A percentile compares a stretch with the other conserved stretches of the same genome.
These are phyloP conservation scores for Ceratocystis papillata DNA, from an alignment of 2,329 filamentous ascomycete species.

Conservation along the genomic window DNA sequence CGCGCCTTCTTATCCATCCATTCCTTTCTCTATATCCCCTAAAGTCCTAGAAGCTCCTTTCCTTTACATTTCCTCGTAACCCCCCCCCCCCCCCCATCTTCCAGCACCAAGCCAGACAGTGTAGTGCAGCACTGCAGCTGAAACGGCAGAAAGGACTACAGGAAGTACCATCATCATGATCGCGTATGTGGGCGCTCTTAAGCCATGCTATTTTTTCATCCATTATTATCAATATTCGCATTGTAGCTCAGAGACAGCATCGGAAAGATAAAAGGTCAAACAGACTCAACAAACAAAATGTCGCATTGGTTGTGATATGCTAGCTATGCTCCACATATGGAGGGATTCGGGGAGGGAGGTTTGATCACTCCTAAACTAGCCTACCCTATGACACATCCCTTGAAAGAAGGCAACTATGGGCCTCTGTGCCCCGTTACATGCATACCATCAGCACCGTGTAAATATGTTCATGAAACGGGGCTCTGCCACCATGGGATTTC, in stretches of 20 bases:
- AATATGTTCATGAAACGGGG: no score
- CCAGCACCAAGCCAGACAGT: not conserved
- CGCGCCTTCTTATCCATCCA: not conserved
- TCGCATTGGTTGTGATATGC: not conserved
- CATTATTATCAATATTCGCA: not conserved
- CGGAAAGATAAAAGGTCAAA: not conserved
- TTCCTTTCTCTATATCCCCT: not conserved
- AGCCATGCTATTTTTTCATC: not conserved
- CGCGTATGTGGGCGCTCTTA: not conserved
- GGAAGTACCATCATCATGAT: not conserved
- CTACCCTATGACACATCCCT: not conserved
- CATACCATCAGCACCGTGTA: not conserved
- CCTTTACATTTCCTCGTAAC: not conserved
- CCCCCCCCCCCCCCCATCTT: no score
- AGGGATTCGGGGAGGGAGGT: no score
- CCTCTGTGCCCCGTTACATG: not conserved
- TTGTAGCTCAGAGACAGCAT: not conserved
- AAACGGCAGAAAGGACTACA: no score
- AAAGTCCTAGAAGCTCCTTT: not conserved
- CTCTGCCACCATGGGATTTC: no score
- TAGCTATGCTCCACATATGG: no score
- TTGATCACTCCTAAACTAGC: not conserved
- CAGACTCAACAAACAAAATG: constrained; percentile 4
- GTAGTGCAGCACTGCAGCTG: not conserved
- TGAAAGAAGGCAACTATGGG: no score